Percentiles rank a stretch among this genome's conserved stretches.
phyloP scores from a whole-genome alignment of 768 basidiomycete species.

The Harrya chromipes region DNA sequence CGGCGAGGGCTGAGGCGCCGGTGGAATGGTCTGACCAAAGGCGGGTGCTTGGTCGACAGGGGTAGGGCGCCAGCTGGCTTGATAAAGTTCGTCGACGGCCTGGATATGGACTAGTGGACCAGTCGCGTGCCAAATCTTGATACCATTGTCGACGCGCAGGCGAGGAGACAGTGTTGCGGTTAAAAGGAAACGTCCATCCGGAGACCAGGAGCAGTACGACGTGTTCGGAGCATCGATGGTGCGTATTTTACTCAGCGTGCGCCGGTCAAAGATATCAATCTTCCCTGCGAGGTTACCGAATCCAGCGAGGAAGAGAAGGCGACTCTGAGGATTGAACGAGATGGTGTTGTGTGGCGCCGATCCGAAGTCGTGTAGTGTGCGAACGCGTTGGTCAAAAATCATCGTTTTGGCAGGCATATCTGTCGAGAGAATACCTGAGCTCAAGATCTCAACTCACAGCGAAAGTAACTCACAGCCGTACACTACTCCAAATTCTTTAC shows the following conservation, averaged over 20 bases:
- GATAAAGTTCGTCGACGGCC: conserved; percentile 83
- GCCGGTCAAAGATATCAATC: conserved; percentile 88
- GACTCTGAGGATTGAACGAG: conserved; percentile 91
- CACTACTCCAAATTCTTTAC: conserved; percentile 93
- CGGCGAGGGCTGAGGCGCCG: conserved; percentile 61
- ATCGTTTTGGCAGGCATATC: conserved; percentile 95
- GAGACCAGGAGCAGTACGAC: conserved; percentile 92
- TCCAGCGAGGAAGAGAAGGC: conserved; percentile 85
- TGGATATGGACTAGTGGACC: conserved; percentile 88
- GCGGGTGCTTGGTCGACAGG: conserved; percentile 61
- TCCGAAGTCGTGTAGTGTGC: conserved; percentile 87
- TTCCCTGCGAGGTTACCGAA: conserved; percentile 97
- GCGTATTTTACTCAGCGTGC: conserved; percentile 74
- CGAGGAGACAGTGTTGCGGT: conserved; percentile 96
- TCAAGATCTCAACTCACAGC: background rate
- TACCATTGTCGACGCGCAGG: conserved; percentile 93
- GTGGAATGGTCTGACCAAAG: conserved; percentile 65
- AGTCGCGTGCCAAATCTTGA: conserved; percentile 93
- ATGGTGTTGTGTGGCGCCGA: conserved; percentile 88
- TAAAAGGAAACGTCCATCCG: conserved; percentile 87
- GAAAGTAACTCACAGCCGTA: conserved; percentile 79
- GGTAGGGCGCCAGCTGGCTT: conserved; percentile 78
- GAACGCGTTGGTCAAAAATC: conserved; percentile 89
- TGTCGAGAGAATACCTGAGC: conserved; percentile 28
- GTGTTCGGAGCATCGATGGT: conserved; percentile 89